Evolutionary conservation across 2,329 filamentous ascomycete species (phyloP).

Genomic region (Penicillium sp.): DNA sequence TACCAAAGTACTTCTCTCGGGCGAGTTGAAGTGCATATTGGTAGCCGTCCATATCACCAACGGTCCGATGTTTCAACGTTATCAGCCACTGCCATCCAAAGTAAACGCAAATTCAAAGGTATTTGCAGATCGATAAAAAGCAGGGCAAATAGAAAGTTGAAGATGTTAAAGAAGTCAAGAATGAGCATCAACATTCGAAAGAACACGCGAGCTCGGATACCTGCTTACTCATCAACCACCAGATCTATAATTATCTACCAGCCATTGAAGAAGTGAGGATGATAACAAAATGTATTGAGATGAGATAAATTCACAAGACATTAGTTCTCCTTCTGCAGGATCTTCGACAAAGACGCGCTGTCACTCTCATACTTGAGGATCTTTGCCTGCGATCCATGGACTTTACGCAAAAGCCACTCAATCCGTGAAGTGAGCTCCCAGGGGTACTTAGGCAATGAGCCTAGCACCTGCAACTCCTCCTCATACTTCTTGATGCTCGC

Average conservation of each 20-base stretch:
- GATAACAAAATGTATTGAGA: background rate
- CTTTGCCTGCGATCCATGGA: conserved; percentile 72
- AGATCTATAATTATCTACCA: too few species aligned
- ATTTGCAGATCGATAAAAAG: background rate
- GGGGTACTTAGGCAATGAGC: conserved; percentile 68
- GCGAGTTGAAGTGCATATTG: conserved; percentile 19
- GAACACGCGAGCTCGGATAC: too few species aligned
- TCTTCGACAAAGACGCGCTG: conserved; percentile 70
- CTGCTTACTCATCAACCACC: too few species aligned
- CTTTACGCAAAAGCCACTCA: conserved; percentile 71
- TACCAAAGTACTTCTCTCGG: conserved; percentile 21
- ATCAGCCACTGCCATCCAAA: background rate
- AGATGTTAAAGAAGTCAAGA: background rate
- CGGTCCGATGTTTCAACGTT: background rate
- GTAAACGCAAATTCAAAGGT: background rate
- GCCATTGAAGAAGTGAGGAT: background rate
- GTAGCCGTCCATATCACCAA: conserved; percentile 18
- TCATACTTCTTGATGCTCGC: conserved; percentile 77
- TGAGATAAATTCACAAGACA: conserved; percentile 1
- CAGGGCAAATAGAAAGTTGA: background rate
- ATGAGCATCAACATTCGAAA: too few species aligned
- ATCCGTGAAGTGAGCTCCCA: conserved; percentile 66
- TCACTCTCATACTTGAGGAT: conserved; percentile 73
- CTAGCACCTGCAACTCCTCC: conserved; percentile 72
- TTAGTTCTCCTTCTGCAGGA: conserved; percentile 58